Conservation (phyloP, 192 early-diverging fungal genomes). For the Spizellomyces punctatus region DNA sequence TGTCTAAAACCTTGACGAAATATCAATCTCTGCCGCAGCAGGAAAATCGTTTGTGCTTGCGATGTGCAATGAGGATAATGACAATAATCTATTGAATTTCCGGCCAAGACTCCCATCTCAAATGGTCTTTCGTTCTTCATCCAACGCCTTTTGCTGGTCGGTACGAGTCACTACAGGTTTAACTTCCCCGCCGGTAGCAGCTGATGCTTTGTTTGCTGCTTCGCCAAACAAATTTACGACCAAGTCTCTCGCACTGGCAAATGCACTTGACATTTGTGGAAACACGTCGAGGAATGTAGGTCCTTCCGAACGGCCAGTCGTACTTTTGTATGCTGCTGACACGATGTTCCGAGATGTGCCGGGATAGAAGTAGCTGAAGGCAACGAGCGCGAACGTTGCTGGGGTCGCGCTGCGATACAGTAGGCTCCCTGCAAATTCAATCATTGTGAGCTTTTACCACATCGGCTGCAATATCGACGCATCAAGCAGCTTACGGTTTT, state of each 20-base stretch:
- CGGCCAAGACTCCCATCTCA: not conserved
- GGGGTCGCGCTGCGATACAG: slow-evolving; percentile 13
- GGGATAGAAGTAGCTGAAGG: slow-evolving; percentile 32
- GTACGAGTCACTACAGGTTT: not conserved
- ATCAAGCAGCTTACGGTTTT: slow-evolving; percentile 34
- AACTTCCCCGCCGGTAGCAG: not conserved
- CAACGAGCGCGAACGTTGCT: slow-evolving; percentile 10
- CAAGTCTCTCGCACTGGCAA: not conserved
- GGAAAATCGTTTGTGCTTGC: no score
- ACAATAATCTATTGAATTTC: no score
- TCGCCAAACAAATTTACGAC: not conserved
- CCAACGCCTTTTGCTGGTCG: not conserved
- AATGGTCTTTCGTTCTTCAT: not conserved
- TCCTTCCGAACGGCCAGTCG: not conserved
- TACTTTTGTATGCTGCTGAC: not conserved
- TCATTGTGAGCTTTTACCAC: not conserved
- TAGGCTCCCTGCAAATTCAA: slow-evolving; percentile 19
- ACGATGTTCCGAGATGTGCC: slow-evolving; percentile 28
- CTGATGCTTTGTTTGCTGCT: not conserved
- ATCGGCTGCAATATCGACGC: not conserved
- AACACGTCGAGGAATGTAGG: not conserved
- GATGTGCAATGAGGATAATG: no score
- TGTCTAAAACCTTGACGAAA: no score
- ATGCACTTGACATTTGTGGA: not conserved
- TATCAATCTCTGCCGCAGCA: no score